phyloP scores from a whole-genome alignment of 805 yeast species.

The Deakozyma indianensis region DNA sequence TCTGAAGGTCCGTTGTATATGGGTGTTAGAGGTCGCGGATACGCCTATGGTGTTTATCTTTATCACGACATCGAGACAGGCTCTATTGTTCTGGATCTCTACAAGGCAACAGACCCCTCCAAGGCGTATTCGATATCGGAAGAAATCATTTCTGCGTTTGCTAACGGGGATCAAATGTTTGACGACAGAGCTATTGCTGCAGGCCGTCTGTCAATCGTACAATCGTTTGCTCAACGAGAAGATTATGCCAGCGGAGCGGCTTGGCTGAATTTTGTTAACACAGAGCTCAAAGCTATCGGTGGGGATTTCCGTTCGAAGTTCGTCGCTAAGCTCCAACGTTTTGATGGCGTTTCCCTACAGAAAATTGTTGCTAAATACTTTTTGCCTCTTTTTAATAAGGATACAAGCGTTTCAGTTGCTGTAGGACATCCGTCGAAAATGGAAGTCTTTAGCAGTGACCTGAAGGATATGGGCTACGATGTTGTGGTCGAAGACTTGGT shows the following conservation, averaged over 20 bases:
- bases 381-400: constrained; percentile 45
- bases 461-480: constrained; percentile 42
- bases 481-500: constrained; percentile 43
- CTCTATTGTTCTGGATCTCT: constrained; percentile 47
- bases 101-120: constrained; percentile 72
- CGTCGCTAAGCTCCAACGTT: constrained; percentile 35
- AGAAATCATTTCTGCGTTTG: constrained; percentile 46
- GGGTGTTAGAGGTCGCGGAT: constrained; percentile 87
- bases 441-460: constrained; percentile 31
- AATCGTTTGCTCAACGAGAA: constrained; percentile 52
- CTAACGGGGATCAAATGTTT: constrained; percentile 37
- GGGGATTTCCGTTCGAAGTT: constrained; percentile 42
- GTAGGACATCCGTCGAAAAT: constrained; percentile 60
- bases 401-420: constrained; percentile 45
- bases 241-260: constrained; percentile 57
- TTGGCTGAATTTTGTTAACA: constrained; percentile 47
- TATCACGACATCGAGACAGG: constrained; percentile 50
- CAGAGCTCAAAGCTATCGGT: constrained; percentile 55
- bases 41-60: constrained; percentile 78
- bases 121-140: constrained; percentile 50
- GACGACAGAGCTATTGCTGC: constrained; percentile 52
- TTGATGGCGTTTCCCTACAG: constrained; percentile 35
- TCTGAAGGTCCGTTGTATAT: constrained; percentile 97
- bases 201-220: constrained; percentile 63
- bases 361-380: constrained; percentile 41